Conservation (phyloP, 345 rosid species). For the Ceriops zippeliana region DNA sequence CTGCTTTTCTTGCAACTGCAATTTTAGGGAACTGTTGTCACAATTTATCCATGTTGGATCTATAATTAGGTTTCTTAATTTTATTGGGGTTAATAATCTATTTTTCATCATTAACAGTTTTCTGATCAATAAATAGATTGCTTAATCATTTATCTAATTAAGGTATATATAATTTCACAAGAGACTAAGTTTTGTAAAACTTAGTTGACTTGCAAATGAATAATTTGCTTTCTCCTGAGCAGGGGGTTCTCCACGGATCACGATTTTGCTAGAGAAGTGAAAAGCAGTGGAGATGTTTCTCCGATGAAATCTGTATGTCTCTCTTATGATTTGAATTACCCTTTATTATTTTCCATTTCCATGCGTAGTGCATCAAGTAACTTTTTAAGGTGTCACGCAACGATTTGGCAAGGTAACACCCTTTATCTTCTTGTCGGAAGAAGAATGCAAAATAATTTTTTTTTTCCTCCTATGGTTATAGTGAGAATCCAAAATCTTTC, state of each 20-base stretch:
- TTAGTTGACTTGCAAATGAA: no score
- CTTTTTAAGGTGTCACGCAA: not conserved
- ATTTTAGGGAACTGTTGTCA: no score
- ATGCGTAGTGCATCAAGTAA: slow-evolving; percentile 11
- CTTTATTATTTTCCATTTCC: not conserved
- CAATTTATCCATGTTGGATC: no score
- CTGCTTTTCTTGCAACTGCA: not conserved
- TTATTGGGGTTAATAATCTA: no score
- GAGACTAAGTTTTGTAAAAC: no score
- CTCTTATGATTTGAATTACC: slow-evolving; percentile 17
- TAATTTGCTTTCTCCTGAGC: slow-evolving; percentile 9
- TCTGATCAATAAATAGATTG: no score
- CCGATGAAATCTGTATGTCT: slow-evolving; percentile 59
- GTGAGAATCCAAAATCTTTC: no score
- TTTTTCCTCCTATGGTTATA: not conserved
- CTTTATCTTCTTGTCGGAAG: not conserved
- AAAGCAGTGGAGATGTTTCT: slow-evolving; percentile 43
- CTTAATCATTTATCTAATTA: no score
- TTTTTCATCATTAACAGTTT: no score
- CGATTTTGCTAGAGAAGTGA: slow-evolving; percentile 62
- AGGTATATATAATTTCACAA: no score
- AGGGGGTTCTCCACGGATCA: slow-evolving; percentile 73
- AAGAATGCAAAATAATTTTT: not conserved
- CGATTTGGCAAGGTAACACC: slow-evolving; percentile 3
- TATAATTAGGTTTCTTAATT: no score